Evolutionary conservation across 352 stramenopile species (phyloP).

Genomic region (Pythium apleroticum): DNA sequence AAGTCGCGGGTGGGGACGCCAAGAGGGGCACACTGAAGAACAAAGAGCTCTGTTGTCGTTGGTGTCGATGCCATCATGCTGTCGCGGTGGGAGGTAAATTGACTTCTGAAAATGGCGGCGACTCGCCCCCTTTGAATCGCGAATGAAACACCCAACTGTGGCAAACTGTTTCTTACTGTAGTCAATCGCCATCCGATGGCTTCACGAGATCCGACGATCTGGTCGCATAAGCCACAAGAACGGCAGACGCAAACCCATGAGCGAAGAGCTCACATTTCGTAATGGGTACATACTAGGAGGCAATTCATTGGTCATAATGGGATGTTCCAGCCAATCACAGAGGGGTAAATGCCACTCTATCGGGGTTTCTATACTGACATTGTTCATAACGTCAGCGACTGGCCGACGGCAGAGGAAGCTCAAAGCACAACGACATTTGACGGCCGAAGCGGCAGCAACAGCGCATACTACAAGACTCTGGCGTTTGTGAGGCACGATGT

Average conservation of each 20-base stretch:
- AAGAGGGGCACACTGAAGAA: too few species aligned
- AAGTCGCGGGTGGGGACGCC: too few species aligned
- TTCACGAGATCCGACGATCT: too few species aligned
- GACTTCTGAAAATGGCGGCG: too few species aligned
- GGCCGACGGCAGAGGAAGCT: background rate
- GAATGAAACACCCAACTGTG: too few species aligned
- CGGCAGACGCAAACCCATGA: slow-evolving; percentile 9
- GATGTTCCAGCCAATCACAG: background rate
- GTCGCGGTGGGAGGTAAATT: too few species aligned
- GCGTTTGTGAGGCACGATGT: slow-evolving; percentile 39
- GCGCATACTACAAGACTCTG: background rate
- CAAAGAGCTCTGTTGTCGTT: too few species aligned
- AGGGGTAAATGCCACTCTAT: background rate
- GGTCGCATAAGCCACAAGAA: slow-evolving; percentile 11
- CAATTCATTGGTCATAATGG: slow-evolving; percentile 2
- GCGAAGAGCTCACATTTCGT: background rate
- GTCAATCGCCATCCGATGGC: too few species aligned
- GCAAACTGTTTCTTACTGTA: too few species aligned
- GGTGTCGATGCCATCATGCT: too few species aligned
- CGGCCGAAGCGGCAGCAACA: background rate
- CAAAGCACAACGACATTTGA: background rate
- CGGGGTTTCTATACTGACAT: background rate
- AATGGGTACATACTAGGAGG: background rate
- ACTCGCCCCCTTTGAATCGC: too few species aligned
- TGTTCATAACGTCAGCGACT: background rate